phyloP scores from a whole-genome alignment of 2,329 filamentous ascomycete species.

The Diatrype stigma region DNA sequence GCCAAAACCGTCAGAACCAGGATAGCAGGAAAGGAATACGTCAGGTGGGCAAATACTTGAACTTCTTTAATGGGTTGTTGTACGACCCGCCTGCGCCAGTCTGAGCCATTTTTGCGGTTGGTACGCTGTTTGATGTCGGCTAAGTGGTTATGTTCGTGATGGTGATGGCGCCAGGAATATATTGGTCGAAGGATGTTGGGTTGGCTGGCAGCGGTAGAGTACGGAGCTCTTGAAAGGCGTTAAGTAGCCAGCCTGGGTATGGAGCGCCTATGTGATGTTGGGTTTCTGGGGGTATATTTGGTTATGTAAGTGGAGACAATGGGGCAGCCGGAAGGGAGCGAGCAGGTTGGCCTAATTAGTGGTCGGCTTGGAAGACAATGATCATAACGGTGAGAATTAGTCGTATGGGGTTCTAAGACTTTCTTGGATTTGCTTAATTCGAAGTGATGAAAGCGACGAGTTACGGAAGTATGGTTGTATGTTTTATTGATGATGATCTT shows the following conservation, averaged over 20 bases:
- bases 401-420: no score
- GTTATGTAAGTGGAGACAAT: not conserved
- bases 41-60: slow-evolving; percentile 66
- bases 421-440: no score
- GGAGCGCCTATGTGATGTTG: not conserved
- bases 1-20: slow-evolving; percentile 2
- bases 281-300: not conserved
- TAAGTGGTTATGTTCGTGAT: not conserved
- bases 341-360: no score
- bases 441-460: no score
- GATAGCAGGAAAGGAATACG: slow-evolving; percentile 1
- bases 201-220: not conserved
- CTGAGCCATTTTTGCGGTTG: slow-evolving; percentile 68
- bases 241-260: not conserved
- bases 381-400: no score
- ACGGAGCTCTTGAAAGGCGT: slow-evolving; percentile 2
- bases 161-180: no score
- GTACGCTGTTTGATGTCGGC: slow-evolving; percentile 2
- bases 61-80: slow-evolving; percentile 99
- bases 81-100: slow-evolving; percentile 72
- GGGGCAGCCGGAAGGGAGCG: not conserved
- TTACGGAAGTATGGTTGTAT: not conserved
- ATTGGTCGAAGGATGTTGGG: not conserved
- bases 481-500: not conserved
- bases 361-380: no score